phyloP scores from a whole-genome alignment of 164 flowering plant genomes.

The Vitis rupestris region DNA sequence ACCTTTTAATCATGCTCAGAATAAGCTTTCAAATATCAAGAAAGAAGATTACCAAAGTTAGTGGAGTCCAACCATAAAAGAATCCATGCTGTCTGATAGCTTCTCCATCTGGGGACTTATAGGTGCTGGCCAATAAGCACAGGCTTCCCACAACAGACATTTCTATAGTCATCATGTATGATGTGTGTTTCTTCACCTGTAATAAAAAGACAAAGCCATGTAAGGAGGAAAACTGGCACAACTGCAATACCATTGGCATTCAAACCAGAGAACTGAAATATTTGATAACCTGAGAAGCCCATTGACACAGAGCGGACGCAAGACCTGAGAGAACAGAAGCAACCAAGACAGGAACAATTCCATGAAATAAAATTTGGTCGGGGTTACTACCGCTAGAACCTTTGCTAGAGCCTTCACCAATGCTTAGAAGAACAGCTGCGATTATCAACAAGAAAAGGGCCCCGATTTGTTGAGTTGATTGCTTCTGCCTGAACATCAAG shows the following conservation, averaged over 20 bases:
- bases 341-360: slow-evolving; percentile 90
- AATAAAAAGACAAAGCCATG: slow-evolving; percentile 6
- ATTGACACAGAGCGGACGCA: slow-evolving; percentile 95
- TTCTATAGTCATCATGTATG: slow-evolving; percentile 96
- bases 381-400: slow-evolving; percentile 49
- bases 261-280: slow-evolving; percentile 1
- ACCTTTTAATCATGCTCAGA: not conserved
- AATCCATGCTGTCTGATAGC: slow-evolving; percentile 80
- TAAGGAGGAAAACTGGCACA: not conserved
- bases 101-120: slow-evolving; percentile 92
- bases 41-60: slow-evolving; percentile 65
- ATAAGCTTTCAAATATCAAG: not conserved
- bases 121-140: slow-evolving; percentile 77
- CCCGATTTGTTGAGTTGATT: slow-evolving; percentile 84
- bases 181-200: slow-evolving; percentile 91
- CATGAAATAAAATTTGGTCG: slow-evolving; percentile 70
- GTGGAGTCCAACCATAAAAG: slow-evolving; percentile 90
- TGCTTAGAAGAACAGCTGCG: slow-evolving; percentile 87
- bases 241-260: not conserved
- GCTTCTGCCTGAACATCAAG: slow-evolving; percentile 65
- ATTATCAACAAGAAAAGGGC: slow-evolving; percentile 83
- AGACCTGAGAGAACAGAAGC: slow-evolving; percentile 98
- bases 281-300: slow-evolving; percentile 92
- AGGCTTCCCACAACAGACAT: slow-evolving; percentile 95
- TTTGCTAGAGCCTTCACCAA: slow-evolving; percentile 92